phyloP scores from a whole-genome alignment of 768 basidiomycete species.

The Pisolithus tinctorius region DNA sequence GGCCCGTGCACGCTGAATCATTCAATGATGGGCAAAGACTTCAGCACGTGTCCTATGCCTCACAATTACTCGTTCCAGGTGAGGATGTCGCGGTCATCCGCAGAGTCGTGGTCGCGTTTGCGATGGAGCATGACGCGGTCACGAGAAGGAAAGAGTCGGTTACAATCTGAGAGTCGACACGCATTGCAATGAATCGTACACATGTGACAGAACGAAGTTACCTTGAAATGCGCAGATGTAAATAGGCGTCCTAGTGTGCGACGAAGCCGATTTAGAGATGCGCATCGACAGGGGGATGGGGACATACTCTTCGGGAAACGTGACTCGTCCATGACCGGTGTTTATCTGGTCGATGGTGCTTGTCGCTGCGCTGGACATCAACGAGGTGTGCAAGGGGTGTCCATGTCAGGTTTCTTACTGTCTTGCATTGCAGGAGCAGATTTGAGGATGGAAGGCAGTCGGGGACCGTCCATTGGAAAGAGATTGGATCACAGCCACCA shows the following conservation, averaged over 20 bases:
- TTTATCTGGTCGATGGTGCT: conserved; percentile 51
- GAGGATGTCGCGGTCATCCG: conserved; percentile 49
- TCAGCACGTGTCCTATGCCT: background rate
- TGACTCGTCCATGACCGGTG: conserved; percentile 51
- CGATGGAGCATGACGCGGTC: conserved; percentile 66
- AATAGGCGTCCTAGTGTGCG: conserved; percentile 59
- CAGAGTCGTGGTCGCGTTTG: conserved; percentile 62
- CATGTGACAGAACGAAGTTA: conserved; percentile 15
- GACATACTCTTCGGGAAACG: conserved; percentile 59
- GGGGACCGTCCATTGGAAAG: conserved; percentile 17
- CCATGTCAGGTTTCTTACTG: conserved; percentile 10
- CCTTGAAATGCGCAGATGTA: conserved; percentile 67
- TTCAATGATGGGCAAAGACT: background rate
- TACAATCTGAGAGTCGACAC: conserved; percentile 41
- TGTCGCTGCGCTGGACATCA: conserved; percentile 29
- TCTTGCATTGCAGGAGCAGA: conserved; percentile 27
- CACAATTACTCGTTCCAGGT: conserved; percentile 64
- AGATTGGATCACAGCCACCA: background rate
- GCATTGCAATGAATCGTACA: background rate
- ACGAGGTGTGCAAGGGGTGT: background rate
- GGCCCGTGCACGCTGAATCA: too few relatives aligned
- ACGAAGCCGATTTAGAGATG: background rate
- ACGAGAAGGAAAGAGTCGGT: conserved; percentile 63
- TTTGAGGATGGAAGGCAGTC: conserved; percentile 28
- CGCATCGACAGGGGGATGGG: background rate